Base-by-base conservation (phyloP, 257 asterid species). In the Paulownia fortunei region DNA sequence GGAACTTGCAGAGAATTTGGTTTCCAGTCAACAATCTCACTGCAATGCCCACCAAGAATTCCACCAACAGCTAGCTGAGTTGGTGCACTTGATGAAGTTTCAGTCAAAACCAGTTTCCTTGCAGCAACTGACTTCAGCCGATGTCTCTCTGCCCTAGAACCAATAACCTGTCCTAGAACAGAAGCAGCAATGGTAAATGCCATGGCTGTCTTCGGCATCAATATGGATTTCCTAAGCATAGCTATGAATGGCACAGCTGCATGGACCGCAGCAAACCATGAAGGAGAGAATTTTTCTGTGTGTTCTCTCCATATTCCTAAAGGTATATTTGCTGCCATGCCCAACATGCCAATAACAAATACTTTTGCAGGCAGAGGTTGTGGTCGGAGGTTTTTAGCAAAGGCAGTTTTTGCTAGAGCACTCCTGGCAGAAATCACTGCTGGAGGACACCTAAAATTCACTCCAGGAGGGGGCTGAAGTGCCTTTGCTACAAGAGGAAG, bases 121-220 rank as follows among this genome's bases (percentile, higher is more conserved):
- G 82, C 73, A 30, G 81, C 89, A 70, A 80, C 59, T 26, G 92
- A 72, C 81, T 88, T 85, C 72, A 93, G 83, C 12, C 98, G 89
- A 77, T 80, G 81, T 59, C 97, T 84, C 82, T 93, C 98, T 3
- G 98, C 98, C 81, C 97, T 73, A 5, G 98, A 92, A 62, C 97
- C 98, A 37, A 93, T 92, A 42, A 92, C 92, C 88, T 93, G 98
- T 32, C 98, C 98, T 32, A 93, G 79, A 73, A 93, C 78, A 8
- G 98, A 93, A 13, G 96, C 98, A 8, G 91, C 97, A 23, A 93
- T 93, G 16, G 98, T 93, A 49, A 93, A 86, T 0, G 97, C 97
- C 98, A 93, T 93, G 27, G 97, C 98, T 5, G 88, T 51, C 78
- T 93, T 93, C 26, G 98, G 98, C 97, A 93, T 92, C 85, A 93